Evolutionary conservation across 257 asterid genomes (phyloP).

Genomic region (Voacanga thouarsii): DNA sequence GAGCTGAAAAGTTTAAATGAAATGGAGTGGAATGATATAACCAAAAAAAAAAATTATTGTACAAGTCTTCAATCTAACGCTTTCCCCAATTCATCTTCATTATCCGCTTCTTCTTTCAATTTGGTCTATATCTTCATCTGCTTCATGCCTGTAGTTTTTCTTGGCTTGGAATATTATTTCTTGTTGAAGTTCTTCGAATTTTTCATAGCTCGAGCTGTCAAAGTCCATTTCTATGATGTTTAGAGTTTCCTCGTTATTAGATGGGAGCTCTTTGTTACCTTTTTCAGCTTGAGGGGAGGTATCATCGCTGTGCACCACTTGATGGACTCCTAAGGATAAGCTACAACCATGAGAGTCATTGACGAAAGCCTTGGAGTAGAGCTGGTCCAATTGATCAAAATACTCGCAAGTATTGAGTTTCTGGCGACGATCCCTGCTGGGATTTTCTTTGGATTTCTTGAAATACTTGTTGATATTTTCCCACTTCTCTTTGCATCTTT

Average conservation of each 20-base stretch:
- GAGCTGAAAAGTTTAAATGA: no score
- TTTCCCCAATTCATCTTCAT: not conserved
- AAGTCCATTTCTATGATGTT: not conserved
- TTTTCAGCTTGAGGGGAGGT: no score
- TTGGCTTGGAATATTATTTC: not conserved
- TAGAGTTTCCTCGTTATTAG: not conserved
- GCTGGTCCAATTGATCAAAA: constrained; percentile 16
- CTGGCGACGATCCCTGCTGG: constrained; percentile 20
- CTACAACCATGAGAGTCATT: constrained; percentile 2
- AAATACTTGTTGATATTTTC: constrained; percentile 55
- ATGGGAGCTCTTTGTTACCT: not conserved
- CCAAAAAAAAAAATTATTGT: no score
- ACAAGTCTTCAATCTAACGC: not conserved
- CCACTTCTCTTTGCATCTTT: constrained; percentile 70
- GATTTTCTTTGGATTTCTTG: constrained; percentile 52
- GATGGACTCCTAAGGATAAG: constrained; percentile 1
- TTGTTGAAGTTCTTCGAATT: not conserved
- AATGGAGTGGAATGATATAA: no score
- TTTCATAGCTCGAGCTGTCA: not conserved
- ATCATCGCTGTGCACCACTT: not conserved
- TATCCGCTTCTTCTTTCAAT: not conserved
- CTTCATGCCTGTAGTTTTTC: not conserved
- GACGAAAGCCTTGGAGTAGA: constrained; percentile 2
- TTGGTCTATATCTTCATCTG: not conserved
- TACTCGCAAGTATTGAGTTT: constrained; percentile 14